A percentile compares a stretch with the other conserved stretches of the same genome.
Conservation (phyloP, 2,329 filamentous ascomycete species). For the Stemphylium lycopersici region DNA sequence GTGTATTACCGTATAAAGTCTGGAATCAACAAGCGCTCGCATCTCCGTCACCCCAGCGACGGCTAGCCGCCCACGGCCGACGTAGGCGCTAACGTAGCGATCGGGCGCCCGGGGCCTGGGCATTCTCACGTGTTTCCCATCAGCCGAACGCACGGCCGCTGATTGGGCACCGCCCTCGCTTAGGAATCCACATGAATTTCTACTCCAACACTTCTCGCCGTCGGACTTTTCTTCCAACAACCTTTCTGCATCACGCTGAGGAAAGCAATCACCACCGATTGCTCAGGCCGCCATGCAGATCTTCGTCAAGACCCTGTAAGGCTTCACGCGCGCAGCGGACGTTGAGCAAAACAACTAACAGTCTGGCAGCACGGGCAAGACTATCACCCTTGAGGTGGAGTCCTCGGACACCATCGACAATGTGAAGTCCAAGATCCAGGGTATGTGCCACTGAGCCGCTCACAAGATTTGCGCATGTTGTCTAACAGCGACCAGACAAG, state of each 20-base stretch:
- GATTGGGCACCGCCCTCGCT: background rate
- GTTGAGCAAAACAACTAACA: conserved; percentile 20
- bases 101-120: background rate
- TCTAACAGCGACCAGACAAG: conserved; percentile 76
- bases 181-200: conserved; percentile 6
- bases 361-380: conserved; percentile 84
- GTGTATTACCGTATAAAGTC: conserved; percentile 28
- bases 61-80: conserved; percentile 9
- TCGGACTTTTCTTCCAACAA: conserved; percentile 3
- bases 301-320: conserved; percentile 83
- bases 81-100: conserved; percentile 1
- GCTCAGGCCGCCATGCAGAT: conserved; percentile 75
- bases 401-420: conserved; percentile 99
- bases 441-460: conserved; percentile 49
- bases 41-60: conserved; percentile 38
- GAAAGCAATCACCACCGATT: conserved; percentile 14
- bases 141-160: background rate
- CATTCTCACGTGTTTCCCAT: background rate
- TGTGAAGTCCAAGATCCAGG: conserved; percentile 96
- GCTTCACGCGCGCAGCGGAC: background rate
- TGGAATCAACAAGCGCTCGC: conserved; percentile 33
- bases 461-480: background rate
- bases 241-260: conserved; percentile 16
- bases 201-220: background rate
- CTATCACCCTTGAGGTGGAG: conserved; percentile 99